Evolutionary conservation across 306 rosid species (phyloP).

Genomic region (Dicorynia guianensis): DNA sequence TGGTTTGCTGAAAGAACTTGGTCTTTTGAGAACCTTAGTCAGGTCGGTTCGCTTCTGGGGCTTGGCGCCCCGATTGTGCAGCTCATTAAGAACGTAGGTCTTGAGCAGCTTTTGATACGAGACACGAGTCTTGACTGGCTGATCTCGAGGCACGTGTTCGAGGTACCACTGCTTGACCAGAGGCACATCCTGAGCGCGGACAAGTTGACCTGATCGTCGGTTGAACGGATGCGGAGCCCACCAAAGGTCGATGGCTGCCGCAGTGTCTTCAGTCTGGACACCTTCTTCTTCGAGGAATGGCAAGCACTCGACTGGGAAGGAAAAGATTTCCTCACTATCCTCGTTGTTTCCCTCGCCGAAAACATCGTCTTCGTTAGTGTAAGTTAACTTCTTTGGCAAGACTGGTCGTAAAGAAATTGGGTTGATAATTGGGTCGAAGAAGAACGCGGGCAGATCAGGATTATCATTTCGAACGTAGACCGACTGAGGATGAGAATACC

Average conservation of each 20-base stretch:
- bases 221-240: too few species aligned
- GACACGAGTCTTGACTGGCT: constrained; percentile 97
- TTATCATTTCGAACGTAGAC: constrained; percentile 90
- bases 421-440: constrained; percentile 95
- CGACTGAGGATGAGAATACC: constrained; percentile 95
- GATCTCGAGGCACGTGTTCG: too few species aligned
- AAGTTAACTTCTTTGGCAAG: constrained; percentile 85
- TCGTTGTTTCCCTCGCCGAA: constrained; percentile 88
- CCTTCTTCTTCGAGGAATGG: too few species aligned
- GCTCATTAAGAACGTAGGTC: constrained; percentile 94
- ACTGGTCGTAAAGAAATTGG: constrained; percentile 98
- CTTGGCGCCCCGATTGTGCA: constrained; percentile 98
- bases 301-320: too few species aligned
- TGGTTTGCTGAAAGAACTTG: constrained; percentile 96
- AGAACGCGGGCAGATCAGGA: constrained; percentile 98
- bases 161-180: too few species aligned
- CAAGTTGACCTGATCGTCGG: constrained; percentile 84
- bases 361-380: too few species aligned
- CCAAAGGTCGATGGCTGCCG: too few species aligned
- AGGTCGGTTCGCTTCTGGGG: constrained; percentile 96
- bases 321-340: too few species aligned
- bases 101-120: constrained; percentile 93
- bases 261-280: too few species aligned
- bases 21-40: constrained; percentile 91
- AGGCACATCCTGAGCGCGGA: constrained; percentile 93